Conservation (phyloP, 2,329 filamentous ascomycete genomes). For the Colletotrichum coccodes region DNA sequence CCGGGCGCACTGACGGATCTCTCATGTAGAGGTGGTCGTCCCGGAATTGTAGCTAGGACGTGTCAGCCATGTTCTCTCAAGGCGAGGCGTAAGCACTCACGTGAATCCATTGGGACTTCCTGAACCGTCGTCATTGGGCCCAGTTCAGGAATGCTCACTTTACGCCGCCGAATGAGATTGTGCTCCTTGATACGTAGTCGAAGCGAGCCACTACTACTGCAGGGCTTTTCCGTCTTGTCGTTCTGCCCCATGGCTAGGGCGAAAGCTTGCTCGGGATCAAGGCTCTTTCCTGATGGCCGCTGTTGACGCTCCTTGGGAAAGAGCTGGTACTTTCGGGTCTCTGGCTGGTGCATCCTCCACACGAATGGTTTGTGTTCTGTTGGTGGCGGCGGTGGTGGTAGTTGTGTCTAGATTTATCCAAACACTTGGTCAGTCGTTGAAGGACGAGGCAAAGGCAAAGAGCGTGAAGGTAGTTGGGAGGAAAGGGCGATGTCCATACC, state of each 20-base stretch:
- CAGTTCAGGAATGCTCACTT: conserved; percentile 72
- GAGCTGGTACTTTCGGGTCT: conserved; percentile 68
- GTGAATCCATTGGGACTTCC: conserved; percentile 75
- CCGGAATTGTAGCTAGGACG: conserved; percentile 72
- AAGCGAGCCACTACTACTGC: conserved; percentile 50
- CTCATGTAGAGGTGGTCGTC: conserved; percentile 71
- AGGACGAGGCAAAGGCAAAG: conserved; percentile 32
- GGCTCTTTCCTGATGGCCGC: conserved; percentile 53
- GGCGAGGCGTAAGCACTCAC: conserved; percentile 55
- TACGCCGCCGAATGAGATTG: conserved; percentile 66
- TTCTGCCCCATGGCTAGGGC: conserved; percentile 52
- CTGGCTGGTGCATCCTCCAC: conserved; percentile 69
- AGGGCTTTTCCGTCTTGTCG: conserved; percentile 53
- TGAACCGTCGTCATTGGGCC: conserved; percentile 77
- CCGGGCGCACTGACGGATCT: conserved; percentile 72
- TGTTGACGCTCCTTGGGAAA: conserved; percentile 65
- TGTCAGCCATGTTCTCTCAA: conserved; percentile 8
- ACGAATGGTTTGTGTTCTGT: conserved; percentile 60
- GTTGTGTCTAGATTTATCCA: conserved; percentile 31
- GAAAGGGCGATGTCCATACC: conserved; percentile 47
- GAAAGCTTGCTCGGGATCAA: conserved; percentile 62
- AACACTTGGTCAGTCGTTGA: conserved; percentile 28
- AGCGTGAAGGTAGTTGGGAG: conserved; percentile 14
- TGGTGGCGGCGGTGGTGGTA: conserved; percentile 34
- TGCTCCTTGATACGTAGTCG: conserved; percentile 68